phyloP scores from a whole-genome alignment of 176 grass and related monocot genomes.

The Carex kokanica region DNA sequence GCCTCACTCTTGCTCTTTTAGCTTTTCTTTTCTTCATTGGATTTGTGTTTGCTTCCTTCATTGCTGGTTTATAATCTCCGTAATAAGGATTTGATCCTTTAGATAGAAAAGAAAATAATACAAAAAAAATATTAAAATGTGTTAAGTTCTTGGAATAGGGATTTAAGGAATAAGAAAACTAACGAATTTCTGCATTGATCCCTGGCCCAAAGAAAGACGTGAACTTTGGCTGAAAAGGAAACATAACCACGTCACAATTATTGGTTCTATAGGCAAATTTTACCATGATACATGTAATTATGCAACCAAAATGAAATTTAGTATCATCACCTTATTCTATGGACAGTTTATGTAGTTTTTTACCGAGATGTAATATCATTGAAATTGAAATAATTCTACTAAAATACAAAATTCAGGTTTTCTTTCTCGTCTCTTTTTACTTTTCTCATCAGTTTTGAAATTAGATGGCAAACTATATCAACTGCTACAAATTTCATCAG shows the following conservation, averaged over 20 bases:
- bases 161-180: slow-evolving; percentile 3
- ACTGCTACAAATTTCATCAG: neutral
- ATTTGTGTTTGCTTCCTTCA: neutral
- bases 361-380: neutral
- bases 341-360: neutral
- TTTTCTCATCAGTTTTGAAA: neutral
- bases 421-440: neutral
- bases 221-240: slow-evolving; percentile 44
- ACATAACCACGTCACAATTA: neutral
- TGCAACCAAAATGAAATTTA: neutral
- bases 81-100: neutral
- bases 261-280: neutral
- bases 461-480: neutral
- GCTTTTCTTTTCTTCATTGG: neutral
- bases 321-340: neutral
- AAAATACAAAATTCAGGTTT: neutral
- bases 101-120: neutral
- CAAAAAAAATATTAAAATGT: neutral
- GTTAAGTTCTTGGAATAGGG: neutral
- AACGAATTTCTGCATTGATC: slow-evolving; percentile 45
- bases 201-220: slow-evolving; percentile 50
- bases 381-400: neutral
- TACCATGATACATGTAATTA: neutral
- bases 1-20: neutral
- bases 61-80: too few species aligned